Base-by-base conservation (phyloP, 192 early-diverging fungal genomes). In the Coemansia sp. region DNA sequence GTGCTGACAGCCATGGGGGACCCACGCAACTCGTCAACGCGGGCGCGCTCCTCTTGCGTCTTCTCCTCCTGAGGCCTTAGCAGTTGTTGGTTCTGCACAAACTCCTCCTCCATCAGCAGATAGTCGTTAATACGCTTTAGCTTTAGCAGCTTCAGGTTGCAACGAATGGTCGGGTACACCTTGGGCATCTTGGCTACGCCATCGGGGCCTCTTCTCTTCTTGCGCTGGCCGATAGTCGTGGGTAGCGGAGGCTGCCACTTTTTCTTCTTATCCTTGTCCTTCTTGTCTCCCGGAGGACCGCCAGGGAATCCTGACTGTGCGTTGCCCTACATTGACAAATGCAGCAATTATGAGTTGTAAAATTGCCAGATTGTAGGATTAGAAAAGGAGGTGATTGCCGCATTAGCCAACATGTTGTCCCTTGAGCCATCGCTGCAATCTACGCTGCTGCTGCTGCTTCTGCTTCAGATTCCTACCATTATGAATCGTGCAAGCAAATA, bases 221-320 rank as follows among this genome's bases (percentile, higher is more conserved):
- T 99, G 88, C 95, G 95, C 85, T 98, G 96, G 63, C 97, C 96
- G 18, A 98, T 94, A 55, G 94, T 91, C n/a, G 97, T 99, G 14
- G 97, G 96, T 46, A 97, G 85, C 21, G 97, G 96, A 35, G 95
- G 97, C 83, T 98, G 95, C 93, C 94, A 99, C 86, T 97, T 94
- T 70, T 95, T 93, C 91, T 97, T 94, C 79, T 91, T 85, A 69
- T 92, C 86, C 58, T 93, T 86, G 28, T 89, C 59, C 71, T 91
- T 89, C 61, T 88, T 87, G 67, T 86, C 79, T 45, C 84, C 86
- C 1, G 81, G 85, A 11, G 76, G 81, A n/a, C 86, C 85, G 60
- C 86, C 88, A 13, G 78, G 66, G 45, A 91, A 79, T 55, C 87
- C 90, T 36, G 91, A 92, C 74, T 92, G 91, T 74, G 91, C 87